Evolutionary conservation across 179 eudicot species (phyloP).

Genomic region (Silene coronaria): DNA sequence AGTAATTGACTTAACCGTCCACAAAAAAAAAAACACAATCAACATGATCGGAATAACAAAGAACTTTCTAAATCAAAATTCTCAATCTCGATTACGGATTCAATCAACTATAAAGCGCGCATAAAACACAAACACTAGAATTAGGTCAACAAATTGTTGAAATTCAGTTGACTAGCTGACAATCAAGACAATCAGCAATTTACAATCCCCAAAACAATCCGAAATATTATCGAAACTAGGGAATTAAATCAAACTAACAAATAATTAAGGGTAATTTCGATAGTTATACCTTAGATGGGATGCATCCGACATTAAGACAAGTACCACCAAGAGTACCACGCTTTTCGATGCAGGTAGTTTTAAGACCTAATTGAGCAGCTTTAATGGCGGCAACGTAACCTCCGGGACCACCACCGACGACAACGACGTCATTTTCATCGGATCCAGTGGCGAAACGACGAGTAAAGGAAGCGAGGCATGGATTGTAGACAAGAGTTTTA

Average conservation of each 20-base stretch:
- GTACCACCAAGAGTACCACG: conserved; percentile 7
- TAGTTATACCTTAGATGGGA: conserved; percentile 70
- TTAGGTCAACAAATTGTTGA: too few species aligned
- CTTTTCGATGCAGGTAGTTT: conserved; percentile 5
- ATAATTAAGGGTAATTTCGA: background rate
- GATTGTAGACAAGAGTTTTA: conserved; percentile 23
- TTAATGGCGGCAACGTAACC: conserved; percentile 51
- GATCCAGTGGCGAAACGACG: conserved; percentile 52
- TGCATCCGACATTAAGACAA: conserved; percentile 79
- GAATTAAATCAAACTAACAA: too few species aligned
- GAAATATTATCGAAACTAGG: background rate
- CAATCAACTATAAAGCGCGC: background rate
- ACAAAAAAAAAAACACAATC: background rate
- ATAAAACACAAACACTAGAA: too few species aligned
- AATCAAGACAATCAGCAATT: background rate
- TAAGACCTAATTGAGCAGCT: conserved; percentile 6
- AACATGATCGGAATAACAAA: background rate
- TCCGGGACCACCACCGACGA: conserved; percentile 91
- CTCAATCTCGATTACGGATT: background rate
- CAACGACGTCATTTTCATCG: conserved; percentile 85
- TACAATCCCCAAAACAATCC: background rate
- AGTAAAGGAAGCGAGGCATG: conserved; percentile 30
- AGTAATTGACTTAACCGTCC: background rate
- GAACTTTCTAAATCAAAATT: background rate
- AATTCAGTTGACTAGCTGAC: background rate